Conservation (phyloP, 2,329 filamentous ascomycete genomes). For the Epichloe uncinata region DNA sequence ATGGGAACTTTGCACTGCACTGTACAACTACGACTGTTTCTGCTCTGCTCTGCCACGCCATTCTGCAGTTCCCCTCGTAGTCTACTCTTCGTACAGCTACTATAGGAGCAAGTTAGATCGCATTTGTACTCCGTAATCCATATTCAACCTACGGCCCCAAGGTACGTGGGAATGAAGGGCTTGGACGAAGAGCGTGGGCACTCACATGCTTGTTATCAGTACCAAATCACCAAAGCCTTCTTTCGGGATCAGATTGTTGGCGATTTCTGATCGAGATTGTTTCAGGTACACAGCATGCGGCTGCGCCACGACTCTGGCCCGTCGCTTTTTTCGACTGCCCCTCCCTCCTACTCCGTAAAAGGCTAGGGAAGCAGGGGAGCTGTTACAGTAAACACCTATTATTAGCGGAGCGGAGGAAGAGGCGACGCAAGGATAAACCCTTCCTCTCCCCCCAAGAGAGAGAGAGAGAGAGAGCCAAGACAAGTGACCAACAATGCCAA, state of each 20-base stretch:
- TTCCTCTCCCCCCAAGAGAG: not conserved
- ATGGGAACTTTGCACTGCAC: not conserved
- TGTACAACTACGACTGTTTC: too few species aligned
- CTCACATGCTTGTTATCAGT: not conserved
- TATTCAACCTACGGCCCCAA: too few species aligned
- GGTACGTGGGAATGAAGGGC: too few species aligned
- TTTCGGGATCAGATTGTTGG: not conserved
- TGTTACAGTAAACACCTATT: not conserved
- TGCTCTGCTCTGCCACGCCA: too few species aligned
- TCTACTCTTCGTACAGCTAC: not conserved
- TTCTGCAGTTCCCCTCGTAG: not conserved
- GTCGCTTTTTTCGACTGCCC: not conserved
- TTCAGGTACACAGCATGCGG: not conserved
- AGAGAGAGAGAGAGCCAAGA: not conserved
- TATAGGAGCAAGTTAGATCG: too few species aligned
- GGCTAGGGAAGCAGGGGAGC: not conserved
- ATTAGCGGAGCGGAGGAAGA: not conserved
- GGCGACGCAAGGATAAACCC: too few species aligned
- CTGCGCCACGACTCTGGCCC: not conserved
- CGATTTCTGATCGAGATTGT: constrained; percentile 2
- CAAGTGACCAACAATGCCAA: not conserved
- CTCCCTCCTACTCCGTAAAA: not conserved
- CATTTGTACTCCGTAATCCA: too few species aligned
- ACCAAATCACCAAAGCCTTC: not conserved
- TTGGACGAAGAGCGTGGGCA: not conserved